A percentile compares a stretch with the other conserved stretches of the same genome.
These are phyloP conservation scores for Fusarium euwallaceae DNA, from an alignment of 2,329 filamentous ascomycete genomes.

Conservation along the genomic window DNA sequence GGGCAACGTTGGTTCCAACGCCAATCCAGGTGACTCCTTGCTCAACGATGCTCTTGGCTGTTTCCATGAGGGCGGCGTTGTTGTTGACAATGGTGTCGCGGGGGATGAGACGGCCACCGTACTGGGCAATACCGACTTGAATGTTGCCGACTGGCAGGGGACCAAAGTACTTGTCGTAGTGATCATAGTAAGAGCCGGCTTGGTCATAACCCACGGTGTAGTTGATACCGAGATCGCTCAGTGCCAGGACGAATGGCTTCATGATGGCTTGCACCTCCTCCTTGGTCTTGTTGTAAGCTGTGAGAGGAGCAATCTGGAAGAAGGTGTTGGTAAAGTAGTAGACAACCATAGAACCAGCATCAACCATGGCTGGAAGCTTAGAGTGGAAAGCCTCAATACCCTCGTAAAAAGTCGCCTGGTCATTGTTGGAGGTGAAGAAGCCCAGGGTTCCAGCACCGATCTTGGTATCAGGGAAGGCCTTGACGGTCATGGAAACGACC, in stretches of 20 bases:
- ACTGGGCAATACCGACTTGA: constrained; percentile 45
- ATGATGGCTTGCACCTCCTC: constrained; percentile 59
- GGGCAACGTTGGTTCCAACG: constrained; percentile 44
- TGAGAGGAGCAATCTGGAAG: constrained; percentile 57
- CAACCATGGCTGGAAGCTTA: constrained; percentile 60
- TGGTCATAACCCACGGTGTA: constrained; percentile 28
- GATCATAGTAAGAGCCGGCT: constrained; percentile 51
- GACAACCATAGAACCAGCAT: constrained; percentile 63
- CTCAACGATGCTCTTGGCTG: constrained; percentile 28
- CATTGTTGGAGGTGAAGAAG: constrained; percentile 51
- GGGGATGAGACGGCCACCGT: constrained; percentile 59
- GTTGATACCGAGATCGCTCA: constrained; percentile 21
- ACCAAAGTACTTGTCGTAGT: constrained; percentile 58
- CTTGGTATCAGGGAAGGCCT: constrained; percentile 59
- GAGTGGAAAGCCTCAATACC: constrained; percentile 59
- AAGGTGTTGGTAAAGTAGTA: constrained; percentile 62
- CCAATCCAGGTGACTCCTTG: constrained; percentile 47
- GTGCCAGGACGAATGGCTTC: constrained; percentile 34
- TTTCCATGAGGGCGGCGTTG: constrained; percentile 9
- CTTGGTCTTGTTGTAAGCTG: constrained; percentile 60
- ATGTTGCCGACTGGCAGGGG: constrained; percentile 56
- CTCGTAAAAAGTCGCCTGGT: constrained; percentile 61
- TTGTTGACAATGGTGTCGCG: constrained; percentile 39
- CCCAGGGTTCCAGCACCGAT: constrained; percentile 60
- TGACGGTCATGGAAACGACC: constrained; percentile 67